A percentile compares a stretch with the other conserved stretches of the same genome.
Evolutionary conservation across 2,329 filamentous ascomycete genomes (phyloP).

Genomic region (Claviceps citrina): DNA sequence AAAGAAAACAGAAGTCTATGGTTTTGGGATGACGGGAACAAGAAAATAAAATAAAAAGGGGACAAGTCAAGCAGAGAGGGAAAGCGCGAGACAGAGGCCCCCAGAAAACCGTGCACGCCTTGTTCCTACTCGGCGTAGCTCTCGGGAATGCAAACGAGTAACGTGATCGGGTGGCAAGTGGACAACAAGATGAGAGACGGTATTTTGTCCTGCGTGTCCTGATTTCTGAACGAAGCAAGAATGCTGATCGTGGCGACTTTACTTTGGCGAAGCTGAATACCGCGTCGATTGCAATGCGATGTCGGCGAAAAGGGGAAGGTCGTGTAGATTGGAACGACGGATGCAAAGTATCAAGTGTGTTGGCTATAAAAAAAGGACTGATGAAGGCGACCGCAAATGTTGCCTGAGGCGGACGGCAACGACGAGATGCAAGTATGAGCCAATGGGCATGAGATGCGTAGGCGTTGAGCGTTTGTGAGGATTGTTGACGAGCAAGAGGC

Average conservation of each 20-base stretch:
- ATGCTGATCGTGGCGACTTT: neutral
- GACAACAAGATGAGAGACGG: neutral
- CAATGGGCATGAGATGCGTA: neutral
- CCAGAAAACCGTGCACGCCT: neutral
- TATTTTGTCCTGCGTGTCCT: no score
- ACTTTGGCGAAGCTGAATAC: neutral
- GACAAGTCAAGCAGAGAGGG: neutral
- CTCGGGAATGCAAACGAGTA: neutral
- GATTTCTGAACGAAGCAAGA: no score
- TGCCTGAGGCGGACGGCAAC: neutral
- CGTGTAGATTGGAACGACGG: neutral
- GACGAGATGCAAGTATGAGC: constrained; percentile 1
- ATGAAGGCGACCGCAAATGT: constrained; percentile 1
- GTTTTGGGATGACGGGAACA: neutral
- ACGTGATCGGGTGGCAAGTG: no score
- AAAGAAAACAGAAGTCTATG: neutral
- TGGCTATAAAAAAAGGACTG: neutral
- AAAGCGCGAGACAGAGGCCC: neutral
- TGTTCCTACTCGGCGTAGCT: neutral
- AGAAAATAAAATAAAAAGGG: neutral
- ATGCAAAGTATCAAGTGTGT: neutral
- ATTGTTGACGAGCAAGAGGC: constrained; percentile 11
- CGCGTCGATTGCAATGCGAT: neutral
- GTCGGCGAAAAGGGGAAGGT: neutral
- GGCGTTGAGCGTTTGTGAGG: neutral